Evolutionary conservation across 208 protist genomes (phyloP).

Genomic region (Spongospora subterranea): DNA sequence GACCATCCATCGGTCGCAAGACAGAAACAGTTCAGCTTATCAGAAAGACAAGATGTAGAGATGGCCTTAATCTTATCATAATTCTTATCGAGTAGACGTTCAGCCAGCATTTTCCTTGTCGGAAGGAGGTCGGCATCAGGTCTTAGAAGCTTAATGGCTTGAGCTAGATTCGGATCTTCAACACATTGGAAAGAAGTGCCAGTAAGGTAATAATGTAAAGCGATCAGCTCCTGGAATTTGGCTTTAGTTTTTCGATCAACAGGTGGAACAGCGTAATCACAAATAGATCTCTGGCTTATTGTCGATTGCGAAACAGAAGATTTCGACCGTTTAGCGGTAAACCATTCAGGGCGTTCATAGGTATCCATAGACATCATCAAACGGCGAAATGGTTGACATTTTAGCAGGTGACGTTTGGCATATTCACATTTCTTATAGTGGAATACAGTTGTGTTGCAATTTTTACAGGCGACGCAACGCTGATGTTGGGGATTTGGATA

Average conservation of each 20-base stretch:
- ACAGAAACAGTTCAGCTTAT: neutral
- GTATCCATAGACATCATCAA: neutral
- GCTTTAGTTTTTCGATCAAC: neutral
- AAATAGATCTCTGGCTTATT: neutral
- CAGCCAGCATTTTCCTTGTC: neutral
- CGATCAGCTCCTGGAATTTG: too few relatives aligned
- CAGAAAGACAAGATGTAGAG: neutral
- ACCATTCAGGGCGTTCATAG: neutral
- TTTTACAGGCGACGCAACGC: neutral
- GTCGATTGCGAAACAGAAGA: too few relatives aligned
- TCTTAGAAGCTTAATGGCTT: neutral
- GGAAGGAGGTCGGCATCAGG: neutral
- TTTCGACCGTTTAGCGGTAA: neutral
- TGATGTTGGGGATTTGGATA: neutral
- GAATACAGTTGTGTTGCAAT: neutral
- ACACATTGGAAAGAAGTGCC: neutral
- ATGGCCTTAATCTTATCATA: too few relatives aligned
- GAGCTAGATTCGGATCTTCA: neutral
- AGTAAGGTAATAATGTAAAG: neutral
- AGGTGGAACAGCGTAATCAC: neutral
- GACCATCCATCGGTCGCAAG: neutral
- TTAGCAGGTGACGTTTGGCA: neutral
- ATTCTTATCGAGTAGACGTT: too few relatives aligned
- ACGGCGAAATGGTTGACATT: neutral
- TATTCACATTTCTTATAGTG: neutral